Percentiles rank a stretch among this genome's conserved stretches.
These are phyloP conservation scores for Cryomyces antarcticus DNA, from an alignment of 495 filamentous ascomycete genomes.

Conservation along the genomic window DNA sequence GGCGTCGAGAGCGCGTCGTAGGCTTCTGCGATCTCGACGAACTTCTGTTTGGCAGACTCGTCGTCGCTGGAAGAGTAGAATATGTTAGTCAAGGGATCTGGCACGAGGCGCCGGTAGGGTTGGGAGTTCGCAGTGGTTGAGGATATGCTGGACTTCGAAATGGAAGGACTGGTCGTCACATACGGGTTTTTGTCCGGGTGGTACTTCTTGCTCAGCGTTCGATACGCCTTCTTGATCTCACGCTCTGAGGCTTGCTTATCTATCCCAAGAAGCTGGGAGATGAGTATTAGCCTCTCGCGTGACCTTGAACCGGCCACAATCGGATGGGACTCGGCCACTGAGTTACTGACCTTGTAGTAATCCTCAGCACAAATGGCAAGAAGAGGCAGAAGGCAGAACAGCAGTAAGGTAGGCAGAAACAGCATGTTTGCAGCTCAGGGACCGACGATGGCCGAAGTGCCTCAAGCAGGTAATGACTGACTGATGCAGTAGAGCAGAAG, in stretches of 20 bases:
- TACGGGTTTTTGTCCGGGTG: constrained; percentile 99
- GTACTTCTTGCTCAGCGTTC: constrained; percentile 80
- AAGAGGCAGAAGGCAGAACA: constrained; percentile 25
- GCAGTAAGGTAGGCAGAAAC: constrained; percentile 11
- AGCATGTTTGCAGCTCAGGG: constrained; percentile 9
- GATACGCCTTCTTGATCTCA: constrained; percentile 94
- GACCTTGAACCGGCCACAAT: background rate
- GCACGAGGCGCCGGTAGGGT: constrained; percentile 1
- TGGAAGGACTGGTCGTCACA: constrained; percentile 16
- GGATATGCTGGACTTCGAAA: background rate
- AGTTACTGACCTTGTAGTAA: constrained; percentile 55
- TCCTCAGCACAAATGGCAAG: constrained; percentile 49
- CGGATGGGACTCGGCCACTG: background rate
- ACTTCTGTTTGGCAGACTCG: constrained; percentile 66
- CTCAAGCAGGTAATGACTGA: background rate
- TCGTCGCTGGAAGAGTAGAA: constrained; percentile 34
- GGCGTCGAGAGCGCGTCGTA: constrained; percentile 81
- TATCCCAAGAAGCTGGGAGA: constrained; percentile 47
- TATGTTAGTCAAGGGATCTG: background rate
- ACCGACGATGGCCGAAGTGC: background rate
- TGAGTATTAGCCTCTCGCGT: background rate
- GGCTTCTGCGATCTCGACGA: constrained; percentile 86
- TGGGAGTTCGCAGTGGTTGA: background rate
- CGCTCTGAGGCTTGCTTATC: constrained; percentile 63
- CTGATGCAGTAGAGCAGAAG: background rate